Base-by-base conservation (phyloP, 345 rosid genomes). In the Hypericum perforatum region DNA sequence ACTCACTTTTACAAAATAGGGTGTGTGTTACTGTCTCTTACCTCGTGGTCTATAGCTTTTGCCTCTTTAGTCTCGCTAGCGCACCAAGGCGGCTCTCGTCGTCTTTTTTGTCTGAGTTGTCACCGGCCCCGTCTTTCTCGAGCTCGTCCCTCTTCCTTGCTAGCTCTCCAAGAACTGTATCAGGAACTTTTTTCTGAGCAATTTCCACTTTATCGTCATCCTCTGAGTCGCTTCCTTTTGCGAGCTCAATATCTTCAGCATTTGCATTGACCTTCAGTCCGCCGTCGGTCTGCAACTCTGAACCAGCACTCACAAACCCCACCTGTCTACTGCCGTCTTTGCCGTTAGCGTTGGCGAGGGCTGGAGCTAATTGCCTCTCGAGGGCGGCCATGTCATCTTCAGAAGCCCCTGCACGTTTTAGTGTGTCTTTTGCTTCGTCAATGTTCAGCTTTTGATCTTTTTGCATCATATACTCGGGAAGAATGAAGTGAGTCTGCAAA, bases 301-400 rank as follows among this genome's bases (percentile, higher is more conserved):
- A 80, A 43, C 95, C 98, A 29, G 95, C 97, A 49, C 95, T 92
- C 55, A 85, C 97, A 36, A 92, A 92, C 13, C 98, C 95, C n/a
- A 92, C 75, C 45, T 39, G 72, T 56, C 84, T 73, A 54, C 66
- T 60, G 53, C 49, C 62, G 10, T 87, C 96, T 62, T 78, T 82
- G 1, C 62, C 56, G 5, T 69, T 9, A 0, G 57, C 61, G 41
- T 71, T 63, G 53, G 65, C 74, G 14, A 61, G 60, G 5, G 70
- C 59, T 32, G 96, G 91, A 0, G 77, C 84, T 9, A 92, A 71
- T 58, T 88, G 94, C 70, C 84, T 80, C 74, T 83, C 96, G 4
- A 92, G 68, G 39, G 95, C 91, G 0, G 84, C 95, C 98, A 92
- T 92, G 62, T 92, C 97, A 52, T 92, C 97, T 29, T 88, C 98